Conservation (phyloP, 805 yeast genomes). For the Saccharomycopsis oosterbeekiorum region DNA sequence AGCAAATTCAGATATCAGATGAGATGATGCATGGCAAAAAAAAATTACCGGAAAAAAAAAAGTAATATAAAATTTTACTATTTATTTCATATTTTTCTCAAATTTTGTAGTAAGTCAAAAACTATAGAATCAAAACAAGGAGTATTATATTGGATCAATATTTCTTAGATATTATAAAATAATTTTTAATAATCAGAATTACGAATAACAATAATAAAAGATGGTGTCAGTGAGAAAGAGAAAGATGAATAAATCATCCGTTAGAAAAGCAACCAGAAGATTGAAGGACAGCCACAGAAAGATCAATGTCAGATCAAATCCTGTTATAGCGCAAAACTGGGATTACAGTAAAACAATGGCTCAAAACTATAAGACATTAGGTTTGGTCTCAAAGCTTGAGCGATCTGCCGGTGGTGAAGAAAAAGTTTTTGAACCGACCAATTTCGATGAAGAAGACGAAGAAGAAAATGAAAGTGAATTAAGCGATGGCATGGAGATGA, state of each 20-base stretch:
- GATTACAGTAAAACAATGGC: conserved; percentile 68
- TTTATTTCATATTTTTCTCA: not conserved
- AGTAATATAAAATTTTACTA: no score
- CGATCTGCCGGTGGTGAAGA: conserved; percentile 76
- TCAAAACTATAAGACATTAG: conserved; percentile 80
- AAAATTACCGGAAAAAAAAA: not conserved
- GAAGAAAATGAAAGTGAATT: conserved; percentile 11
- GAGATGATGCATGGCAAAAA: not conserved
- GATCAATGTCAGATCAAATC: conserved; percentile 57
- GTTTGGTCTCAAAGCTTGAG: conserved; percentile 60
- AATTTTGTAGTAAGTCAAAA: no score
- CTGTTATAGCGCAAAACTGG: conserved; percentile 86
- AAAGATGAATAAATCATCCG: conserved; percentile 68
- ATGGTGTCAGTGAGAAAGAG: conserved; percentile 78
- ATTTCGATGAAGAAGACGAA: conserved; percentile 26
- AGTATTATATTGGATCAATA: no score
- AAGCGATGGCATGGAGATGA: conserved; percentile 17
- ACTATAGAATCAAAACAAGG: no score
- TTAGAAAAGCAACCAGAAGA: conserved; percentile 59
- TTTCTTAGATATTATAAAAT: not conserved
- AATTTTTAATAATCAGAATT: not conserved
- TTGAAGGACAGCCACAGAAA: conserved; percentile 61
- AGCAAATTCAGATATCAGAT: not conserved
- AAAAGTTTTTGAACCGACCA: conserved; percentile 31
- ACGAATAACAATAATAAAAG: not conserved